Evolutionary conservation across 78 protist species (phyloP), one percentile per base, ranked within the genome.

Genomic region (Polysphondylium violaceum): DNA sequence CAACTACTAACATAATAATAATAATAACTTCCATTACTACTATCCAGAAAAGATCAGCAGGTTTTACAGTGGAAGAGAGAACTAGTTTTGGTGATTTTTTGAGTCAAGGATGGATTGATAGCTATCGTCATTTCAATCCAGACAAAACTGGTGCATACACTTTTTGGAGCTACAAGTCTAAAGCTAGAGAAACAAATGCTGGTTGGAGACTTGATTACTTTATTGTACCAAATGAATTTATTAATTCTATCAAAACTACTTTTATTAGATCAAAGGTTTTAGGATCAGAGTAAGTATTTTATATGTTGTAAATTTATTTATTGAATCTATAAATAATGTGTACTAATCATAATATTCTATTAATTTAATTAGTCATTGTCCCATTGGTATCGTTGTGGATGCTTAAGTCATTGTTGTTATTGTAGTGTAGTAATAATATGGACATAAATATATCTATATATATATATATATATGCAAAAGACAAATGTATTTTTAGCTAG

Each of bases 191-290:
- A 19, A 85, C 72, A 23, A 73, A 86, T 61, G 76, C 74, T 21
- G 96, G 96, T 38, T 93, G 96, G 96, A 61, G 96, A 64, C 72
- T 92, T 50, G 95, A 92, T 58, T 92, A 92, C 33, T 91, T 91
- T 50, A 43, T 92, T n/a, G 92, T 92, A 1, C 50, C 94, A 41
- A 17, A 59, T n/a, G 44, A 76, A n/a, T 61, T 83, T 12, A 60
- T 92, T 14, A 86, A 77, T 43, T 36, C 71, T 16, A 47, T 89
- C 31, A 69, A 63, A 31, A 36, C 61, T 38, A 19, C 71, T n/a
- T 74, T 71, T 36, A 78, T 76, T n/a, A 67, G 94, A 61, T 23
- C 78, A 35, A 61, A 40, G 27, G 88, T 74, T 16, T 36, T 60
- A 17, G 94, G 94, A 23, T 73, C 85, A 25, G 93, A 75, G n/a